Evolutionary conservation across 768 basidiomycete genomes (phyloP).

Genomic region (Calocera viscosa): DNA sequence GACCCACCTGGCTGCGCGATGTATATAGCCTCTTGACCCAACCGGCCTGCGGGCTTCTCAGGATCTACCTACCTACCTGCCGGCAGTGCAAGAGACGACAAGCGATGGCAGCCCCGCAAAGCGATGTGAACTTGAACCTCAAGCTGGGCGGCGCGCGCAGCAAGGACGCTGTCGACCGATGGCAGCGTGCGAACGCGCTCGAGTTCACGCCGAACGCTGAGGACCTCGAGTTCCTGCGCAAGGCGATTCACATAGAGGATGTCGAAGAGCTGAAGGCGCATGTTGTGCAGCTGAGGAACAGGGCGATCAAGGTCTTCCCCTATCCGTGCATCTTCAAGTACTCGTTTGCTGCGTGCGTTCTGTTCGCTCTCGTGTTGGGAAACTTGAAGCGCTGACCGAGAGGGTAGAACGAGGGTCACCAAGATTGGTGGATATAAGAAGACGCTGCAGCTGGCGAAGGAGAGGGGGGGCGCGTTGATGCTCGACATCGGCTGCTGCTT

Average conservation of each 20-base stretch:
- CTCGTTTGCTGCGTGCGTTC: neutral
- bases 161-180: too few relatives aligned
- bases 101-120: too few relatives aligned
- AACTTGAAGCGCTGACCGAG: neutral
- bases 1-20: too few relatives aligned
- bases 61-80: too few relatives aligned
- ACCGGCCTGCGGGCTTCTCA: too few relatives aligned
- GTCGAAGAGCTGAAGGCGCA: neutral
- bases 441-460: slow-evolving; percentile 26
- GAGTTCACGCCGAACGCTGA: neutral
- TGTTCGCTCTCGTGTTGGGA: neutral
- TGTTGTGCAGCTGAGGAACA: neutral
- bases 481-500: slow-evolving; percentile 38
- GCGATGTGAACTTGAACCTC: too few relatives aligned
- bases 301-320: neutral
- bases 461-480: slow-evolving; percentile 30
- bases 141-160: too few relatives aligned
- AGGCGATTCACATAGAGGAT: neutral
- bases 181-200: too few relatives aligned
- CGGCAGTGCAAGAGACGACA: too few relatives aligned
- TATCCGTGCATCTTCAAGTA: neutral
- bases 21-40: too few relatives aligned
- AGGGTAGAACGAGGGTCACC: neutral
- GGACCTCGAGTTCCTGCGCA: neutral
- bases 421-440: neutral